A percentile compares a stretch with the other conserved stretches of the same genome.
These are phyloP conservation scores for Dinochytrium kinnereticum DNA, from an alignment of 371 early-diverging fungal genomes.

Conservation along the genomic window DNA sequence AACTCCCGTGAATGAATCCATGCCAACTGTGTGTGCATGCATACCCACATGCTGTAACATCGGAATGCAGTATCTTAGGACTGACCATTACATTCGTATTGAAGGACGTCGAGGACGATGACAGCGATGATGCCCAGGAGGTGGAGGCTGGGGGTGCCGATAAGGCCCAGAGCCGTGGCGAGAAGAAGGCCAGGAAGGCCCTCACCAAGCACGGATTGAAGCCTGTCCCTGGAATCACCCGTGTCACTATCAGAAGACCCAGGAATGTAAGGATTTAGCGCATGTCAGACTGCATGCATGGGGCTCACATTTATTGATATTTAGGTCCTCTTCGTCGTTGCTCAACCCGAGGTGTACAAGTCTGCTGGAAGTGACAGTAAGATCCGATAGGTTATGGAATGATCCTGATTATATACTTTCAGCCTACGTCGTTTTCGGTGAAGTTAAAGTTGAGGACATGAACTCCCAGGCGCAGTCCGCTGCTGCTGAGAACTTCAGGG, in stretches of 20 bases:
- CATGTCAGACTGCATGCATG: not conserved
- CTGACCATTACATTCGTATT: not conserved
- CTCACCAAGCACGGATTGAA: slow-evolving; percentile 90
- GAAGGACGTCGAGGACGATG: slow-evolving; percentile 32
- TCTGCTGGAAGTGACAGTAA: slow-evolving; percentile 78
- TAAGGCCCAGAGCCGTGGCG: slow-evolving; percentile 75
- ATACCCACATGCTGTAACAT: too few species aligned
- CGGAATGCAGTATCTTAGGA: not conserved
- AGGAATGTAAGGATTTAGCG: slow-evolving; percentile 63
- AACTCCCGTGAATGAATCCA: too few species aligned
- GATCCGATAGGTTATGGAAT: not conserved
- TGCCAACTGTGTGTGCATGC: too few species aligned
- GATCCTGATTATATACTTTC: not conserved
- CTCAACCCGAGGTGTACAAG: slow-evolving; percentile 93
- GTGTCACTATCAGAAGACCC: slow-evolving; percentile 90
- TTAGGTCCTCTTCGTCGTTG: slow-evolving; percentile 84
- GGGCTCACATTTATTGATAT: not conserved
- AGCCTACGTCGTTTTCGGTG: slow-evolving; percentile 96
- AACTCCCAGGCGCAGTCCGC: slow-evolving; percentile 70
- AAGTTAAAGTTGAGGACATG: slow-evolving; percentile 88
- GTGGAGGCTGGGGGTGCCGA: slow-evolving; percentile 45
- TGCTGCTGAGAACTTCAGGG: slow-evolving; percentile 58
- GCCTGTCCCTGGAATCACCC: slow-evolving; percentile 83
- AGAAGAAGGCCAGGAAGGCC: slow-evolving; percentile 97
- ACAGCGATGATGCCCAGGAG: slow-evolving; percentile 16